These are phyloP conservation scores for Maudiozyma pseudohumilis DNA, from an alignment of 805 yeast species.

Conservation along the genomic window DNA sequence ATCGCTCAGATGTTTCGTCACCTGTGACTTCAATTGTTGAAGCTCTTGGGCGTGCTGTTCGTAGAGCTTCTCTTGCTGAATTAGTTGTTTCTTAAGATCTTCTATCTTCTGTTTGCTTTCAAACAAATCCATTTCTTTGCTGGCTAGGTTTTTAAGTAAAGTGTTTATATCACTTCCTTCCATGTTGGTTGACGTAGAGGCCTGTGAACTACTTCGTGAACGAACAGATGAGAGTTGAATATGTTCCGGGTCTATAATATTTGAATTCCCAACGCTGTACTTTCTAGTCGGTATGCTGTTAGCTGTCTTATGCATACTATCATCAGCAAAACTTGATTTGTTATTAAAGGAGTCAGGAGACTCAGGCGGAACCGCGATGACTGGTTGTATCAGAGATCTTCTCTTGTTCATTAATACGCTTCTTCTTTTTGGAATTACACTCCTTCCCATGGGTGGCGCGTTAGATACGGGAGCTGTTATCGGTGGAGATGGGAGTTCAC, in stretches of 20 bases:
- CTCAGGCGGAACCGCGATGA: constrained; percentile 15
- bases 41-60: constrained; percentile 32
- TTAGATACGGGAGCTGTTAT: not conserved
- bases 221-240: constrained; percentile 9
- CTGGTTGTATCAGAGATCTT: constrained; percentile 23
- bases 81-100: constrained; percentile 37
- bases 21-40: constrained; percentile 27
- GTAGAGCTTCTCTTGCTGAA: constrained; percentile 41
- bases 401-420: constrained; percentile 11
- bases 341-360: constrained; percentile 5
- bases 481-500: not conserved
- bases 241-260: constrained; percentile 2
- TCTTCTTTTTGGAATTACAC: constrained; percentile 1
- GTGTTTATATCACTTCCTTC: constrained; percentile 37
- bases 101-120: constrained; percentile 51
- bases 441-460: not conserved
- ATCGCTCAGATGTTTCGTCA: constrained; percentile 17
- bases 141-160: constrained; percentile 50
- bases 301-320: not conserved
- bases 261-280: not conserved
- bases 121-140: constrained; percentile 57
- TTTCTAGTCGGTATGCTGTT: not conserved
- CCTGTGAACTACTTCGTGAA: constrained; percentile 12
- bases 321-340: not conserved
- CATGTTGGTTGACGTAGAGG: constrained; percentile 6